A percentile compares a stretch with the other conserved stretches of the same genome.
Evolutionary conservation across 345 rosid genomes (phyloP).

Genomic region (Citrus medica): DNA sequence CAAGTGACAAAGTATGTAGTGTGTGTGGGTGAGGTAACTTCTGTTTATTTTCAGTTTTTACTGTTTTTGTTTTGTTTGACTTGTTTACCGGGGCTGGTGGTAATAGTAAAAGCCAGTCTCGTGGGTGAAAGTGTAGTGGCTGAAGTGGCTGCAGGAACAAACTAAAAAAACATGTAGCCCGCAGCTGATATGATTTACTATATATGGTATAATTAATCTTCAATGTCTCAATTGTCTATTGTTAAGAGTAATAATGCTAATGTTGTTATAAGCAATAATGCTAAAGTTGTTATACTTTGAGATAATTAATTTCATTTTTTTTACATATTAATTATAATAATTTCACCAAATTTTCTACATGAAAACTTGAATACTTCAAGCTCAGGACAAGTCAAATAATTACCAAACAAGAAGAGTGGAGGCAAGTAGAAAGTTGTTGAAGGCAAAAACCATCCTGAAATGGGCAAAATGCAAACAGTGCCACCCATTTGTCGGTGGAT

Average conservation of each 20-base stretch:
- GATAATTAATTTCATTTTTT: neutral
- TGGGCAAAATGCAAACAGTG: neutral
- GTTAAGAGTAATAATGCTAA: neutral
- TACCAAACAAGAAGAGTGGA: no score
- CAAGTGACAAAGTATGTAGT: neutral
- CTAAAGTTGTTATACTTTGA: neutral
- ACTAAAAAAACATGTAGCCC: conserved; percentile 48
- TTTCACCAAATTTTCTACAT: no score
- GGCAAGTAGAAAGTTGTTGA: neutral
- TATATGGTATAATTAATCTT: neutral
- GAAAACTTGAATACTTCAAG: no score
- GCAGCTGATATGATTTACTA: conserved; percentile 43
- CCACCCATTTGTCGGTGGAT: neutral
- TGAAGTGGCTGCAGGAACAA: conserved; percentile 64
- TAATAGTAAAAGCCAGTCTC: conserved; percentile 20
- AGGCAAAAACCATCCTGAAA: neutral
- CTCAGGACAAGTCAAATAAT: no score
- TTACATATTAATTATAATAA: neutral
- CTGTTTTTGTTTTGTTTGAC: neutral
- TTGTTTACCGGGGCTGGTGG: neutral
- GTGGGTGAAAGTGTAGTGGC: conserved; percentile 15
- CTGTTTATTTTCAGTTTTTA: neutral
- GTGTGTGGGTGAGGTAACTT: neutral
- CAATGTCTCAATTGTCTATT: neutral
- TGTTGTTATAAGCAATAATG: no score